These are phyloP conservation scores for Starmerella roubikii DNA, from an alignment of 805 yeast species.

Conservation along the genomic window DNA sequence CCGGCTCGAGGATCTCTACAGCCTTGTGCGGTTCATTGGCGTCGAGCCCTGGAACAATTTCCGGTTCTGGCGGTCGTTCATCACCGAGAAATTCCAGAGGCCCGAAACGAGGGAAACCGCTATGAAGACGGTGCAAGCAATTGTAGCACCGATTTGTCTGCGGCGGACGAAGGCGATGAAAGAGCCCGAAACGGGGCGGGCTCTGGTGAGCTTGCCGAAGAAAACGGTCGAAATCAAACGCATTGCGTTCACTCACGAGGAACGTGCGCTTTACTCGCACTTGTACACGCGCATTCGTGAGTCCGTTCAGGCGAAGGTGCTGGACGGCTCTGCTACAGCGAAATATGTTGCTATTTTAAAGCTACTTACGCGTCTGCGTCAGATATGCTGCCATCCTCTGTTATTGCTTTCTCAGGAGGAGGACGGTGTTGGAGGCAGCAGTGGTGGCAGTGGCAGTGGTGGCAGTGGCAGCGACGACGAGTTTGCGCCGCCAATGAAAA, in stretches of 20 bases:
- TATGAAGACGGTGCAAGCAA: slow-evolving; percentile 68
- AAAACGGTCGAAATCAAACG: slow-evolving; percentile 60
- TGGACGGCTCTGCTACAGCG: slow-evolving; percentile 52
- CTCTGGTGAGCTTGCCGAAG: slow-evolving; percentile 61
- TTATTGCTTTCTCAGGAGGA: slow-evolving; percentile 29
- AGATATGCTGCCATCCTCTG: slow-evolving; percentile 73
- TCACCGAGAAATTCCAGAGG: slow-evolving; percentile 70
- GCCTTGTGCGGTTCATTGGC: slow-evolving; percentile 57
- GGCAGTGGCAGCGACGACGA: too few species aligned
- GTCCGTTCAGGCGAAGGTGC: slow-evolving; percentile 25
- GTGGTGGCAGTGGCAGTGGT: neutral
- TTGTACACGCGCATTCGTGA: slow-evolving; percentile 52
- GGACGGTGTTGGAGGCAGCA: neutral
- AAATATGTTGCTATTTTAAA: slow-evolving; percentile 69
- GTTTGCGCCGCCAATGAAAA: too few species aligned
- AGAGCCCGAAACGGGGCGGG: slow-evolving; percentile 46
- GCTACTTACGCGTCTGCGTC: slow-evolving; percentile 71
- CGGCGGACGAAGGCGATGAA: slow-evolving; percentile 81
- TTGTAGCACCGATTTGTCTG: slow-evolving; percentile 67
- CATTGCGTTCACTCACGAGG: slow-evolving; percentile 52
- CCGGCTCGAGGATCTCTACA: slow-evolving; percentile 71
- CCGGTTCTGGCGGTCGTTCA: slow-evolving; percentile 74
- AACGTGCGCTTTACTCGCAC: slow-evolving; percentile 51
- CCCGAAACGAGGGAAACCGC: slow-evolving; percentile 51
- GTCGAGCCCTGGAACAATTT: slow-evolving; percentile 86